Percentiles rank a stretch among this genome's conserved stretches.
These are phyloP conservation scores for Oryza glumipatula DNA, from an alignment of 176 grass and related monocot species.

Conservation along the genomic window DNA sequence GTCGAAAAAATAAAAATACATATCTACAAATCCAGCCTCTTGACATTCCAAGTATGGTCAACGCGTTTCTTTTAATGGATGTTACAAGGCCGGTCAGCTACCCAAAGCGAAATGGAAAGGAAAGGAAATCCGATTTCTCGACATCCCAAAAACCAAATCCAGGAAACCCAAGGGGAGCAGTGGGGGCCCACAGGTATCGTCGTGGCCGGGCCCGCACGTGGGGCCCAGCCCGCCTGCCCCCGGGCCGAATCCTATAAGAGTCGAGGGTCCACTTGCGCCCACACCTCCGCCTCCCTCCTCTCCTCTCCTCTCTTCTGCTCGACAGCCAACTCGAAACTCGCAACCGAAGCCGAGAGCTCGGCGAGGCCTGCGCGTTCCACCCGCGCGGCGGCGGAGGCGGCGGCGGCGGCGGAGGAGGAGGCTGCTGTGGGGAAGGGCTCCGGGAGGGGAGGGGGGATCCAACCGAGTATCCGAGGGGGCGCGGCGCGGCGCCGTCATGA, in stretches of 20 bases:
- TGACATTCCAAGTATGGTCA: background rate
- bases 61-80: too few relatives aligned
- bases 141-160: background rate
- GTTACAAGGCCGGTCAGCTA: background rate
- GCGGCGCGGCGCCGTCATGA: slow-evolving; percentile 29
- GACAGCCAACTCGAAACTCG: slow-evolving; percentile 44
- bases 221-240: background rate
- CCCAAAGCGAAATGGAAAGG: background rate
- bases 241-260: slow-evolving; percentile 54
- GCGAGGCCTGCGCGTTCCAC: background rate
- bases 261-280: slow-evolving; percentile 36
- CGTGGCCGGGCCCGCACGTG: slow-evolving; percentile 34
- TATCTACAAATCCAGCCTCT: too few relatives aligned
- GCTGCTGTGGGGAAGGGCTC: background rate
- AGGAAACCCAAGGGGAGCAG: background rate
- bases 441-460: background rate
- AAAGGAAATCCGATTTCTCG: background rate
- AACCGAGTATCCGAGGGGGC: background rate
- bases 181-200: slow-evolving; percentile 32
- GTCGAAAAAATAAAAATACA: too few relatives aligned
- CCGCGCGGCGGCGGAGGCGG: background rate
- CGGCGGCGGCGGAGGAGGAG: background rate
- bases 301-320: background rate
- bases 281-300: background rate
- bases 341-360: slow-evolving; percentile 17